Evolutionary conservation across 495 filamentous ascomycete species (phyloP).

Genomic region (Xylaria bambusicola): DNA sequence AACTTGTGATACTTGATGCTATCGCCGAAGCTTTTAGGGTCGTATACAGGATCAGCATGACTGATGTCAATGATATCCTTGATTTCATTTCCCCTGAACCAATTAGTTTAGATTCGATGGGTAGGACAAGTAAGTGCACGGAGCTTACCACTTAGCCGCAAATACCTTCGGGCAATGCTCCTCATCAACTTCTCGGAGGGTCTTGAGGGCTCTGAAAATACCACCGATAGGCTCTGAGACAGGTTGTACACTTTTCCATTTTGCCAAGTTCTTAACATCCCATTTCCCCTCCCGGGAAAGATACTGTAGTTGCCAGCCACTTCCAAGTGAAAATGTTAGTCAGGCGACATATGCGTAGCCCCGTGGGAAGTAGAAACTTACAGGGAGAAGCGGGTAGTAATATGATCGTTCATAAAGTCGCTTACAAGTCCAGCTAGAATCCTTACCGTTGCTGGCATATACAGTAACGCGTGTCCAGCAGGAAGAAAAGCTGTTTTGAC

Average conservation of each 20-base stretch:
- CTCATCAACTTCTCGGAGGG: constrained; percentile 82
- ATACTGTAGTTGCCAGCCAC: constrained; percentile 85
- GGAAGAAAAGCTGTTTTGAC: constrained; percentile 75
- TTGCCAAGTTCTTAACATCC: constrained; percentile 95
- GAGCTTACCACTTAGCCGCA: constrained; percentile 58
- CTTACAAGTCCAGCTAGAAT: constrained; percentile 79
- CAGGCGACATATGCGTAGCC: not conserved
- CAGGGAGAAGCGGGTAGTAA: constrained; percentile 76
- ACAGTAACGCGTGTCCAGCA: constrained; percentile 82
- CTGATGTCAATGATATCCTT: constrained; percentile 84
- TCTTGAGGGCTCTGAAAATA: constrained; percentile 85
- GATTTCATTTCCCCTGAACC: constrained; percentile 51
- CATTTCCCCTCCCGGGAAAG: constrained; percentile 89
- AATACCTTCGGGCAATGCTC: constrained; percentile 77
- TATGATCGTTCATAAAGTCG: constrained; percentile 71
- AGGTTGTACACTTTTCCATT: constrained; percentile 78
- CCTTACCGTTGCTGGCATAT: constrained; percentile 72
- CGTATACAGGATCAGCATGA: constrained; percentile 83
- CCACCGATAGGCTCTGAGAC: constrained; percentile 76
- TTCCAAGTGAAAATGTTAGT: constrained; percentile 18
- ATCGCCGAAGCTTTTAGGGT: constrained; percentile 72
- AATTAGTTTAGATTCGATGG: constrained; percentile 10
- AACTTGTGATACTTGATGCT: constrained; percentile 85
- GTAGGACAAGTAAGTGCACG: not conserved
- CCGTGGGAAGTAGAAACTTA: constrained; percentile 10